Evolutionary conservation across 441 rosid genomes (phyloP).

Genomic region (Viola pubescens): DNA sequence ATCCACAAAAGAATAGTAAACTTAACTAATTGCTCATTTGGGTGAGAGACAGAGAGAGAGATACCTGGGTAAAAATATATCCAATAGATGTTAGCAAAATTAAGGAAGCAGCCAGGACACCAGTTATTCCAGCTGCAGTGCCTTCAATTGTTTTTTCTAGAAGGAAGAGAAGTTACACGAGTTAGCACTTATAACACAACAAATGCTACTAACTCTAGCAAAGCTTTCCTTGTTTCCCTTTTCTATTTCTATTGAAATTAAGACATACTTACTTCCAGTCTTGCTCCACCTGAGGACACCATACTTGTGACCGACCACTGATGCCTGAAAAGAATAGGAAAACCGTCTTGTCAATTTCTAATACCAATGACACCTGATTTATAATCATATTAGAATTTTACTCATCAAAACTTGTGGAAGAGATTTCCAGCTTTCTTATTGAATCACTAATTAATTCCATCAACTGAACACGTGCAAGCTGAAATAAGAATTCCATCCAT

Average conservation of each 20-base stretch:
- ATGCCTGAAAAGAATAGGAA: conserved; percentile 46
- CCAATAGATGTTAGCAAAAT: conserved; percentile 83
- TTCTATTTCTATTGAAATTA: background rate
- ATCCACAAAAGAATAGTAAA: too few relatives aligned
- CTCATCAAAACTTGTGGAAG: background rate
- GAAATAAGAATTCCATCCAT: too few relatives aligned
- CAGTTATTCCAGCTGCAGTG: conserved; percentile 93
- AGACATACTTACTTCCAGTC: conserved; percentile 58
- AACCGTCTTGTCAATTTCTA: background rate
- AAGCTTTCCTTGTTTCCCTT: background rate
- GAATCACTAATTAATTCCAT: background rate
- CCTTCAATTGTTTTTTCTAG: conserved; percentile 97
- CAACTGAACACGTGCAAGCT: too few relatives aligned
- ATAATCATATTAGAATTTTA: background rate
- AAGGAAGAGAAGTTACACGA: conserved; percentile 10
- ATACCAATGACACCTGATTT: conserved; percentile 6
- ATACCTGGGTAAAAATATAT: conserved; percentile 62
- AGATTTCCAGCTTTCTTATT: background rate
- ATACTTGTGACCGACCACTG: conserved; percentile 92
- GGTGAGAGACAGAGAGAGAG: conserved; percentile 17
- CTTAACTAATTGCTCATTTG: too few relatives aligned
- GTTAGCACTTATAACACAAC: conserved; percentile 16
- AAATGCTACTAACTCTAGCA: background rate
- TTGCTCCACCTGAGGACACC: conserved; percentile 97
- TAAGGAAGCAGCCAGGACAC: conserved; percentile 73